phyloP scores from a whole-genome alignment of 2,329 filamentous ascomycete genomes.

The Monosporascus sp. region DNA sequence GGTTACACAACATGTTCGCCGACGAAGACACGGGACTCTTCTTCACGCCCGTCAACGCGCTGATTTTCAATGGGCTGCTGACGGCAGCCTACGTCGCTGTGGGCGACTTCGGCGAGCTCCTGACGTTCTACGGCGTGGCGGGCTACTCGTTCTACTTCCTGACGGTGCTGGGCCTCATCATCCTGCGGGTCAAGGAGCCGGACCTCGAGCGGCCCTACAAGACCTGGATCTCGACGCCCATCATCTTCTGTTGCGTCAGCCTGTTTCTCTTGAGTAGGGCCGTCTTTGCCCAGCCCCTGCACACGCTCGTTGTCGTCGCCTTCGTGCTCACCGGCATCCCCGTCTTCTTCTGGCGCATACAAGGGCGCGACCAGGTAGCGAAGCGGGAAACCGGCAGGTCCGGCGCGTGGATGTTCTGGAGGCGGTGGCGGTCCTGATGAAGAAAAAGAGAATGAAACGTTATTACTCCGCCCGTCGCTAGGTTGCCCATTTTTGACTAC shows the following conservation, averaged over 20 bases:
- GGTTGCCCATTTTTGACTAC: too few relatives aligned
- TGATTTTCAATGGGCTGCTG: slow-evolving; percentile 71
- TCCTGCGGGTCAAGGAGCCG: slow-evolving; percentile 83
- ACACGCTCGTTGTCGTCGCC: slow-evolving; percentile 79
- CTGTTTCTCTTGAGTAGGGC: slow-evolving; percentile 84
- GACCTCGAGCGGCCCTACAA: slow-evolving; percentile 84
- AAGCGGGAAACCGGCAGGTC: slow-evolving; percentile 34
- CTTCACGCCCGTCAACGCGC: slow-evolving; percentile 89
- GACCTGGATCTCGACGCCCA: slow-evolving; percentile 94
- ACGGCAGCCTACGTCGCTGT: slow-evolving; percentile 74
- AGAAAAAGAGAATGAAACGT: too few relatives aligned
- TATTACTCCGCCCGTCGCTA: too few relatives aligned
- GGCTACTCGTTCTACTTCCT: slow-evolving; percentile 97
- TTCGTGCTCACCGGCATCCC: slow-evolving; percentile 82
- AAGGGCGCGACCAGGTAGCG: slow-evolving; percentile 50
- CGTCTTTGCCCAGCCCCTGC: slow-evolving; percentile 83
- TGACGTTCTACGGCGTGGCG: slow-evolving; percentile 96
- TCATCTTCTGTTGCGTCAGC: slow-evolving; percentile 97
- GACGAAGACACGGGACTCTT: slow-evolving; percentile 78
- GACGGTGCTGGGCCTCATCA: slow-evolving; percentile 86
- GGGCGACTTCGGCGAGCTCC: slow-evolving; percentile 84
- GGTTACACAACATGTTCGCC: slow-evolving; percentile 58
- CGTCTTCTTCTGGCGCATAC: slow-evolving; percentile 83
- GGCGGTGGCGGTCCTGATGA: slow-evolving; percentile 27
- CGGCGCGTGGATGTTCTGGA: slow-evolving; percentile 56